Evolutionary conservation across 2,329 filamentous ascomycete species (phyloP).

Genomic region (Rhytidhysteron rufulum): DNA sequence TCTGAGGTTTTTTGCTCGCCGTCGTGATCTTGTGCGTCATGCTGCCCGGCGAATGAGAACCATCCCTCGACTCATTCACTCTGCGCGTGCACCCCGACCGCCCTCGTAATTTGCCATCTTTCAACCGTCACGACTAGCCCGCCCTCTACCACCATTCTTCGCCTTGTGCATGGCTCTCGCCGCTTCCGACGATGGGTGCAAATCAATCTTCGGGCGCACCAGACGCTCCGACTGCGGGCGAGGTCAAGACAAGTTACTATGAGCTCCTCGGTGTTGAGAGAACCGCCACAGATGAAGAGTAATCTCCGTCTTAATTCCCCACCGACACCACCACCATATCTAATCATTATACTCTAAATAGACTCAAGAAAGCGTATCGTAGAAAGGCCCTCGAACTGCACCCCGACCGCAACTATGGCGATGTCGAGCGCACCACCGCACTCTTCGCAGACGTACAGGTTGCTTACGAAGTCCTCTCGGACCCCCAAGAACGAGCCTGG

Average conservation of each 20-base stretch:
- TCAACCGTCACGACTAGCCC: neutral
- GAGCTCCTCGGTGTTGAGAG: slow-evolving; percentile 72
- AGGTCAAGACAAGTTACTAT: slow-evolving; percentile 74
- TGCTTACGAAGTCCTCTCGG: slow-evolving; percentile 93
- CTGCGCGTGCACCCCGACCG: neutral
- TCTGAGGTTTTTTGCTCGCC: too few relatives aligned
- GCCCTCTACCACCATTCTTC: neutral
- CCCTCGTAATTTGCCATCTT: neutral
- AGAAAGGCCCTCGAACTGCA: slow-evolving; percentile 89
- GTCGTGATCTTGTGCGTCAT: too few relatives aligned
- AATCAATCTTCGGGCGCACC: slow-evolving; percentile 39
- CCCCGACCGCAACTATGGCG: slow-evolving; percentile 87
- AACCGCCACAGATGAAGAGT: slow-evolving; percentile 78
- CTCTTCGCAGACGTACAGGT: slow-evolving; percentile 89
- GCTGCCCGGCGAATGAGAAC: too few relatives aligned
- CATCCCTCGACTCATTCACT: neutral
- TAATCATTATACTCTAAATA: slow-evolving; percentile 38
- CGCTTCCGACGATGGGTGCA: slow-evolving; percentile 39
- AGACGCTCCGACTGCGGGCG: slow-evolving; percentile 14
- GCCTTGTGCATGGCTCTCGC: slow-evolving; percentile 7
- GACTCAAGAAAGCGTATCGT: slow-evolving; percentile 90
- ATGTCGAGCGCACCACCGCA: slow-evolving; percentile 76
- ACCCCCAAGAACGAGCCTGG: slow-evolving; percentile 93
- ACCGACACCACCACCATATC: neutral
- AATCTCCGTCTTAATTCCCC: slow-evolving; percentile 31